phyloP scores from a whole-genome alignment of 2,329 filamentous ascomycete species.

The Cryphonectria naterciae region DNA sequence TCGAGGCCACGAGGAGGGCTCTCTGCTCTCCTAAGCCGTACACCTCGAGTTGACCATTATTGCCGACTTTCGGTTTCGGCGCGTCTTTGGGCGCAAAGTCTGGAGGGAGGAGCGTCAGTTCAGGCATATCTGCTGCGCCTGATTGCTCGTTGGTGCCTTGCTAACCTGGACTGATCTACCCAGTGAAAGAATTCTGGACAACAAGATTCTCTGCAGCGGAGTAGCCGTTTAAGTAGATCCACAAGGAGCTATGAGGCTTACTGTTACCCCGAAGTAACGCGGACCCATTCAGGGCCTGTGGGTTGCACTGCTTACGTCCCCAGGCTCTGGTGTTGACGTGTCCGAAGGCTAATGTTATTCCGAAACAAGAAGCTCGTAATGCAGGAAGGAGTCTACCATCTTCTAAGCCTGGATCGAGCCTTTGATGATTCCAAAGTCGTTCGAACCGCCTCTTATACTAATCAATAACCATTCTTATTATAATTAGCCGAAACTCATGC shows the following conservation, averaged over 20 bases:
- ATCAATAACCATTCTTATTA: too few species aligned
- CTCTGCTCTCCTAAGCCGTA: background rate
- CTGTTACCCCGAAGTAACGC: background rate
- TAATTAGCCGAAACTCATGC: too few species aligned
- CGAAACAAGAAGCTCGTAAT: background rate
- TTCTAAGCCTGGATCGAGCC: background rate
- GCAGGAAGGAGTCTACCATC: background rate
- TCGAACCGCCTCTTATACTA: background rate
- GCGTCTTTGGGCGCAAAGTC: background rate
- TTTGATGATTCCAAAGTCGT: background rate
- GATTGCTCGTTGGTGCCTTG: too few species aligned
- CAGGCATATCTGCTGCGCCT: background rate
- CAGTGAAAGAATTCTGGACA: background rate
- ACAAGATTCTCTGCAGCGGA: background rate
- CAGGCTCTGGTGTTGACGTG: background rate
- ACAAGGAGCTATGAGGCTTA: background rate
- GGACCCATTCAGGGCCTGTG: background rate
- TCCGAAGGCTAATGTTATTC: background rate
- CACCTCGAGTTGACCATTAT: background rate
- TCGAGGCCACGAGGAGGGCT: slow-evolving; percentile 1
- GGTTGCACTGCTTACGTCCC: background rate
- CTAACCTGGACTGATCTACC: background rate
- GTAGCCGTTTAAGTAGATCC: background rate
- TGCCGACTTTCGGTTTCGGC: background rate
- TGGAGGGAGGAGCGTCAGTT: background rate